Evolutionary conservation across 192 early-diverging fungal species (phyloP), one percentile per base, ranked within the genome.

Genomic region (Mortierella antarctica): DNA sequence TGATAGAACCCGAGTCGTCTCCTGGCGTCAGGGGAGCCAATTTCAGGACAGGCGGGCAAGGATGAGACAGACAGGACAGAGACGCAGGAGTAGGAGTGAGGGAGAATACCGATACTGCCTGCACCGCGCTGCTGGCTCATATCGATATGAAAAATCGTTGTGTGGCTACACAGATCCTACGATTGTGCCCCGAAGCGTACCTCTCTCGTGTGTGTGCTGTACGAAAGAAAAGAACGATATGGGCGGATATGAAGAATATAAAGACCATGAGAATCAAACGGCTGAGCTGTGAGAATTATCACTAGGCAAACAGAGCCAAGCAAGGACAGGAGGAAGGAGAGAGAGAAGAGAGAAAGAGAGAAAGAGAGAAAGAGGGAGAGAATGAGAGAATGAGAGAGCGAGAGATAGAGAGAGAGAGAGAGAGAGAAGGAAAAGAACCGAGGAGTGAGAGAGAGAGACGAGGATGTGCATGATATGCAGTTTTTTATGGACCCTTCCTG

Each of bases 291-390:
- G 31, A 31, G 31, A 31, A 31, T 2, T 31, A 31, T 31, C 31
- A 31, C 31, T 31, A 3, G 31, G 31, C 31, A 31, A 31, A 31
- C 3, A 31, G 3, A 31, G 31, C 31, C 31, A 31, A 31, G 31
- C 31, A 51, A 50, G 63, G 23, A 54, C 17, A 23, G 21, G 20
- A 60, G 14, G 17, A 50, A 49, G 14, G n/a, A 1, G 12, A 59
- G 23, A 51, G 48, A 47, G 46, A 47, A 13, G 46, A 63, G 18
- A 72, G 45, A 39, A 44, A 57, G 31, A 50, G 67, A 59, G 40
- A n/a, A 68, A 45, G 48, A 46, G 14, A 66, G 53, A 57, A 67
- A 41, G 7, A 56, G 46, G 51, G 46, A 44, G 50, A 59, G 31
- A 48, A 62, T 60, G 18, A 54, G 58, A 56, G 57, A 50, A 21